Base-by-base conservation (phyloP, 306 rosid genomes). In the Malus sieversii region DNA sequence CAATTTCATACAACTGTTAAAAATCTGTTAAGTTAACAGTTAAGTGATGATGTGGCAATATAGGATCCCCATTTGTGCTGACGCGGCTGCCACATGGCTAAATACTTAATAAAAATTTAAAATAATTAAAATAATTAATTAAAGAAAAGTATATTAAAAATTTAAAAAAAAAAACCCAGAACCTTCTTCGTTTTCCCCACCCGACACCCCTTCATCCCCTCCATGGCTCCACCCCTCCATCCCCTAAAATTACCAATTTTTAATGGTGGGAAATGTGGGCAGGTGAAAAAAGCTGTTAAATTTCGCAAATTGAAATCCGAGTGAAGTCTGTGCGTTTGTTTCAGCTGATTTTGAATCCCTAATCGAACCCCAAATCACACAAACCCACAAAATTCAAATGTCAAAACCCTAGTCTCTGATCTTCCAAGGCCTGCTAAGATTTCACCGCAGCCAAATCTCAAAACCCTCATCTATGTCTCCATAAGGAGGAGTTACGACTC, bases 361-460 rank as follows among this genome's bases (percentile, higher is more conserved):
- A 69, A 25, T 64, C 68, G 4, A 64, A 64, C 44, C 58, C 23
- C 6, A 27, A 4, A 46, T 53, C 20, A 60, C 33, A 27, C 15
- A 22, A n/a, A 16, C 73, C 1, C 60, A 10, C 30, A 9, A 30
- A 13, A 38, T 6, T 44, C 67, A 65, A 75, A 71, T 78, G 83
- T 81, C 85, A 70, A 82, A 78, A 77, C 78, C 86, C 78, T 71
- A 79, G 68, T 80, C 87, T 73, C 79, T 88, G 70, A 64, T 86
- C 78, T 45, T 86, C 72, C 96, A 76, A 53, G 85, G 84, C 74
- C 84, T 88, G 35, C 83, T 86, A 75, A 75, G 88, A 66, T 83
- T 81, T 44, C 87, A 79, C 71, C 78, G 12, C 76, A 40, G 10
- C 71, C 81, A 84, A 66, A 63, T 61, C 40, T 53, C 79, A 65